Conservation (phyloP, 495 filamentous ascomycete genomes). For the Annulohypoxylon maeteangense region DNA sequence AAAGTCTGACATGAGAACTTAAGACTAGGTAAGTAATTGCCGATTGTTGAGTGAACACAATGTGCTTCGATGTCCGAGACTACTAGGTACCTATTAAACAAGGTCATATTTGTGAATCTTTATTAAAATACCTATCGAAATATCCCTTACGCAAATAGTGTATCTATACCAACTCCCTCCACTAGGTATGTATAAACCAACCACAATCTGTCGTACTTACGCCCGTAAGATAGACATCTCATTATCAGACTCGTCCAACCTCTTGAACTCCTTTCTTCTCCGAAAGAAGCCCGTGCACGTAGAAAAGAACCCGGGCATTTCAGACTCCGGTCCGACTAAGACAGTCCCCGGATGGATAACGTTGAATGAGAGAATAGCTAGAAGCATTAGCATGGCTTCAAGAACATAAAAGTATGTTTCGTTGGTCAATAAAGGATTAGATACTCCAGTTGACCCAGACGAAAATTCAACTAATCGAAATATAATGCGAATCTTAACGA, state of each 20-base stretch:
- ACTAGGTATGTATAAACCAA: too few species aligned
- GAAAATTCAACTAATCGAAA: slow-evolving; percentile 67
- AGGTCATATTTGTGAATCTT: not conserved
- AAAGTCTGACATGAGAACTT: not conserved
- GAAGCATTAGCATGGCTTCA: slow-evolving; percentile 66
- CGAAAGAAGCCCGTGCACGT: slow-evolving; percentile 18
- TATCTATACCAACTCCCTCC: too few species aligned
- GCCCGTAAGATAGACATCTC: slow-evolving; percentile 12
- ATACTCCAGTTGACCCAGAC: slow-evolving; percentile 49
- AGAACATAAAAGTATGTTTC: slow-evolving; percentile 61
- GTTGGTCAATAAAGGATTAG: slow-evolving; percentile 59
- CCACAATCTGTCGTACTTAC: not conserved
- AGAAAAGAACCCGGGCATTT: slow-evolving; percentile 43
- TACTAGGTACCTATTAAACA: too few species aligned
- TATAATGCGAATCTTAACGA: slow-evolving; percentile 61
- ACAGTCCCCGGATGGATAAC: slow-evolving; percentile 64
- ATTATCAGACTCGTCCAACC: slow-evolving; percentile 4
- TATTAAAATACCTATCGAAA: not conserved
- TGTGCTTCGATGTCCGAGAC: not conserved
- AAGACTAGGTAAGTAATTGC: too few species aligned
- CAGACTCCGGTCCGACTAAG: slow-evolving; percentile 55
- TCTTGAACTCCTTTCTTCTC: slow-evolving; percentile 4
- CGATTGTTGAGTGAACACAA: not conserved
- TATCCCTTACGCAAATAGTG: not conserved
- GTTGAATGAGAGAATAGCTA: slow-evolving; percentile 58